Conservation (phyloP, 768 basidiomycete genomes). For the Boletus speciosus region DNA sequence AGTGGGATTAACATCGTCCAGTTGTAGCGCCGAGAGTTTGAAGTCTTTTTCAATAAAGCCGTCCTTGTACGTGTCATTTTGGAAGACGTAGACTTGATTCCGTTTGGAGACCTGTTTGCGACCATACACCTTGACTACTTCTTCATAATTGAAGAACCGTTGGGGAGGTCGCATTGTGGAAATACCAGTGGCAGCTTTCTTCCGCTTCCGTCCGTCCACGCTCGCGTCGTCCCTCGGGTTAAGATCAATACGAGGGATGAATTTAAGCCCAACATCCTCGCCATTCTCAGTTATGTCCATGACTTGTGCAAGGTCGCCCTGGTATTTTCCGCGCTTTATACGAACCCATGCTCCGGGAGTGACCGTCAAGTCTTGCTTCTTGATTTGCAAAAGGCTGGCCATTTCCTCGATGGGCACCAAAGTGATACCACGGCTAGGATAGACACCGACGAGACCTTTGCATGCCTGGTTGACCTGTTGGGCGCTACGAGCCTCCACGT, state of each 20-base stretch:
- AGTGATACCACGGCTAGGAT: constrained; percentile 72
- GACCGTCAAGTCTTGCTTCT: constrained; percentile 86
- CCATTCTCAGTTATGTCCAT: constrained; percentile 91
- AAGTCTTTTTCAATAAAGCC: constrained; percentile 98
- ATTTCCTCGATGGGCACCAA: constrained; percentile 97
- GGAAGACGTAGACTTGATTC: constrained; percentile 78
- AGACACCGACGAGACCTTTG: constrained; percentile 90
- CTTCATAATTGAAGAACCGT: constrained; percentile 91
- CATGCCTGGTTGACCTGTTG: constrained; percentile 83
- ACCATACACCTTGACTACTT: constrained; percentile 83
- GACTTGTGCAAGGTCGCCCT: constrained; percentile 93
- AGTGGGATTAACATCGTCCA: constrained; percentile 92
- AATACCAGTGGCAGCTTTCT: constrained; percentile 51
- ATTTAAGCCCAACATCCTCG: constrained; percentile 88
- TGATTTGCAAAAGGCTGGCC: constrained; percentile 93
- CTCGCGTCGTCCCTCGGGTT: constrained; percentile 79
- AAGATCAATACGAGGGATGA: constrained; percentile 96
- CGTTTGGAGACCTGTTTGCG: constrained; percentile 72
- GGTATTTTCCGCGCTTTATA: constrained; percentile 88
- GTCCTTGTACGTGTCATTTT: constrained; percentile 89
- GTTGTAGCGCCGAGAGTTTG: constrained; percentile 68
- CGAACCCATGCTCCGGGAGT: constrained; percentile 92
- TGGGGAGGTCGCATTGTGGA: constrained; percentile 81
- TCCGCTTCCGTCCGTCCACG: constrained; percentile 72
- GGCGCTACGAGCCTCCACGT: constrained; percentile 89